phyloP scores from a whole-genome alignment of 23 red algal genomes.

The Gracilaria gracilis region DNA sequence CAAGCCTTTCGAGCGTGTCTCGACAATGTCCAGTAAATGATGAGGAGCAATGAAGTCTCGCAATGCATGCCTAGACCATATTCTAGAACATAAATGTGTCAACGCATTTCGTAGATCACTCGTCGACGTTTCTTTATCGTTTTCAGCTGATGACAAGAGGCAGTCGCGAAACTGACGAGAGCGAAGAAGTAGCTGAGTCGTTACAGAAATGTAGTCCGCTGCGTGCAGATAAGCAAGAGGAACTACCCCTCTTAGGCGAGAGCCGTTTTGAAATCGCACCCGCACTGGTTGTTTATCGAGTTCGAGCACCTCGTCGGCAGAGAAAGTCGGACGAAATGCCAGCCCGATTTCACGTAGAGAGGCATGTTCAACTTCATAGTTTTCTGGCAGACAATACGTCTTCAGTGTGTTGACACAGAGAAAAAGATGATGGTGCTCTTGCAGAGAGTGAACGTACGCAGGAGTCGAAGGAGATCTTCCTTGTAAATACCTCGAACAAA shows the following conservation, averaged over 20 bases:
- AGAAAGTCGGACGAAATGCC: constrained; percentile 55
- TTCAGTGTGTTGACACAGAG: constrained; percentile 54
- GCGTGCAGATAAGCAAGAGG: constrained; percentile 55
- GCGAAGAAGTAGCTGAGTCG: constrained; percentile 47
- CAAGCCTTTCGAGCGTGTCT: background rate
- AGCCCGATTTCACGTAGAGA: constrained; percentile 21
- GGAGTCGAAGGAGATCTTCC: constrained; percentile 73
- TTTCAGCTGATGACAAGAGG: constrained; percentile 21
- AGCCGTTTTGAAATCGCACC: background rate
- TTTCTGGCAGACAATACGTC: constrained; percentile 71
- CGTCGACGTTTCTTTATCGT: constrained; percentile 10
- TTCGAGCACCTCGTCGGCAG: background rate
- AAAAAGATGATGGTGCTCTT: constrained; percentile 76
- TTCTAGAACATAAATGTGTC: constrained; percentile 33
- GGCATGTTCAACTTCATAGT: constrained; percentile 50
- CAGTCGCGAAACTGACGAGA: constrained; percentile 40
- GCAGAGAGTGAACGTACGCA: constrained; percentile 78
- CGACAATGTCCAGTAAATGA: constrained; percentile 42
- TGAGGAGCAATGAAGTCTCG: constrained; percentile 65
- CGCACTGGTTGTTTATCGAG: constrained; percentile 21
- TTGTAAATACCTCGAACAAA: constrained; percentile 79
- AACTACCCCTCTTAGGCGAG: constrained; percentile 41
- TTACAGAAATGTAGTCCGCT: constrained; percentile 32
- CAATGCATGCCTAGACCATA: constrained; percentile 55
- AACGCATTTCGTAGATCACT: constrained; percentile 14